Evolutionary conservation across 176 grass and related monocot genomes (phyloP).

Genomic region (Rhynchospora breviuscula): DNA sequence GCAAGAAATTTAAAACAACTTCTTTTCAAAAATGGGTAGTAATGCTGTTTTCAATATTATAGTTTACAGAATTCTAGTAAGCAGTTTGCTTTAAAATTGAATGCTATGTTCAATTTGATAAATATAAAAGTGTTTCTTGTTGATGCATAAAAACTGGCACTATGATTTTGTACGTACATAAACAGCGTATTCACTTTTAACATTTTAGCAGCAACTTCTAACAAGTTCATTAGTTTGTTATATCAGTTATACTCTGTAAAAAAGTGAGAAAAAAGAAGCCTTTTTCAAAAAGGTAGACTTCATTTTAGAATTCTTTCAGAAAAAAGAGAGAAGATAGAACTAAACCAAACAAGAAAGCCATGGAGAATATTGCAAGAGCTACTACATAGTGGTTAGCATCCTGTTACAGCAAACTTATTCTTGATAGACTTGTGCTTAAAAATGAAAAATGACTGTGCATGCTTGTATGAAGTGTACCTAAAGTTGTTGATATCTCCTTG

Average conservation of each 20-base stretch:
- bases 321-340: background rate
- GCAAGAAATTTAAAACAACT: background rate
- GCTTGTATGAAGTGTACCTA: background rate
- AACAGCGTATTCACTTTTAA: background rate
- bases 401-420: background rate
- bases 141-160: background rate
- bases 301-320: background rate
- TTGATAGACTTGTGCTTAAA: background rate
- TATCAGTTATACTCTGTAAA: background rate
- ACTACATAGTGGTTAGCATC: background rate
- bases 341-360: background rate
- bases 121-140: background rate
- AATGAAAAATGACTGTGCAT: background rate
- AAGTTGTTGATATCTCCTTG: conserved; percentile 50
- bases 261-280: background rate
- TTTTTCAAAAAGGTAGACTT: background rate
- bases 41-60: background rate
- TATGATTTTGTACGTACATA: background rate
- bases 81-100: background rate
- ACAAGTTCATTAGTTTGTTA: background rate
- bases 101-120: background rate
- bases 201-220: background rate
- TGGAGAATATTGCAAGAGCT: background rate
- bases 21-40: background rate
- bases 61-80: background rate